Percentiles rank a stretch among this genome's conserved stretches.
phyloP scores from a whole-genome alignment of 2,329 filamentous ascomycete species.

The Cladophialophora chaetospira region DNA sequence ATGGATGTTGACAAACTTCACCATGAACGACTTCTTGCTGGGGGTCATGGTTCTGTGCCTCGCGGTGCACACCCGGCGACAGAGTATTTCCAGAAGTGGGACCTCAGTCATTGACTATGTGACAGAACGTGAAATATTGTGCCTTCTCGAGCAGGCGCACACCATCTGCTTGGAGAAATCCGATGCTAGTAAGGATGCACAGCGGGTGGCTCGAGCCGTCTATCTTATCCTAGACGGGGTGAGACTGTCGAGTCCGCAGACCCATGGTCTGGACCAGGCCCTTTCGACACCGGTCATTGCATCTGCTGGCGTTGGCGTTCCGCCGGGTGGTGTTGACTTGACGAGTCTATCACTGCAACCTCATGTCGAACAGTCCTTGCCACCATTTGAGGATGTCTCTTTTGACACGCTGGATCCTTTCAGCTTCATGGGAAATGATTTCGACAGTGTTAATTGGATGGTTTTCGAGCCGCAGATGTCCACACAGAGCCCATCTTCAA shows the following conservation, averaged over 20 bases:
- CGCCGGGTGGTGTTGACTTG: neutral
- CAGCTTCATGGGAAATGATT: conserved; percentile 29
- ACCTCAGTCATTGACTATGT: conserved; percentile 24
- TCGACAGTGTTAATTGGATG: conserved; percentile 32
- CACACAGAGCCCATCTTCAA: neutral
- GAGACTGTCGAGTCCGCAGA: neutral
- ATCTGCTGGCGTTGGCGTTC: neutral
- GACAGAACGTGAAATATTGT: conserved; percentile 14
- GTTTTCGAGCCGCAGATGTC: conserved; percentile 17
- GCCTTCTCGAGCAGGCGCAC: conserved; percentile 21
- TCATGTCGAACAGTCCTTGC: neutral
- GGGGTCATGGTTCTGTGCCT: conserved; percentile 64
- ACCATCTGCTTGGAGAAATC: conserved; percentile 30
- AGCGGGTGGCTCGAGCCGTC: conserved; percentile 28
- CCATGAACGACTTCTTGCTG: conserved; percentile 63
- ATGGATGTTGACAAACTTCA: conserved; percentile 61
- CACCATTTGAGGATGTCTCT: conserved; percentile 10
- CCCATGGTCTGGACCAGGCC: neutral
- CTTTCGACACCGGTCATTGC: neutral
- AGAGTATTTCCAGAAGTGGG: neutral
- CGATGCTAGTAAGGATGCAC: conserved; percentile 25
- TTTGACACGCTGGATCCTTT: conserved; percentile 31
- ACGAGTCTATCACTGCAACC: conserved; percentile 1
- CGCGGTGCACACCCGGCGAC: conserved; percentile 28
- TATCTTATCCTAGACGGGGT: conserved; percentile 22